Evolutionary conservation across 2,329 filamentous ascomycete species (phyloP).

Genomic region (Pseudocercospora eumusae): DNA sequence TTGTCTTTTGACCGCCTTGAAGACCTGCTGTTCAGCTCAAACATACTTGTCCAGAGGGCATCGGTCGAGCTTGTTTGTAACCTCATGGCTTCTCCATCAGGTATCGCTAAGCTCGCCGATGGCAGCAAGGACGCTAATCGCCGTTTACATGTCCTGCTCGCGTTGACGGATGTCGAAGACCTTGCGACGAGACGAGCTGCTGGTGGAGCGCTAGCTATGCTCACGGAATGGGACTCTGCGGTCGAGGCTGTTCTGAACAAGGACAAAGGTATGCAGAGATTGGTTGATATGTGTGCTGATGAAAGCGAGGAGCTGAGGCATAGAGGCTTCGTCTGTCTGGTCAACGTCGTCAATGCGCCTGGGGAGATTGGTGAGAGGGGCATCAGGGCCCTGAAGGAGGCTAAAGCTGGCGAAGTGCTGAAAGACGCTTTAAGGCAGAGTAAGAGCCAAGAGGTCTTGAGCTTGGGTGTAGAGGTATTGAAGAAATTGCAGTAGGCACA

Average conservation of each 20-base stretch:
- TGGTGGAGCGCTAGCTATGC: constrained; percentile 80
- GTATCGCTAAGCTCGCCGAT: constrained; percentile 69
- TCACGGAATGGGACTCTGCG: constrained; percentile 76
- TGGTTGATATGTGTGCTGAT: constrained; percentile 79
- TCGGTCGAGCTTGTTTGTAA: constrained; percentile 91
- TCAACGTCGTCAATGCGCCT: constrained; percentile 69
- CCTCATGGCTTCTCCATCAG: constrained; percentile 69
- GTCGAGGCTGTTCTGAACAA: constrained; percentile 69
- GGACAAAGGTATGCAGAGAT: constrained; percentile 70
- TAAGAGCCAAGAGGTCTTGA: constrained; percentile 66
- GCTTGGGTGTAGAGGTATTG: constrained; percentile 16
- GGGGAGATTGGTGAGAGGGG: constrained; percentile 66
- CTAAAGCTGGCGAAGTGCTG: constrained; percentile 64
- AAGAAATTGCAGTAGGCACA: constrained; percentile 16
- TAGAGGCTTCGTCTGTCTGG: constrained; percentile 65
- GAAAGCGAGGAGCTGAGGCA: constrained; percentile 64
- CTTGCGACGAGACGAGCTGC: constrained; percentile 76
- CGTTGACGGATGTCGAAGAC: constrained; percentile 84
- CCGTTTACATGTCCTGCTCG: constrained; percentile 79
- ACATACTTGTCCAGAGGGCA: constrained; percentile 75
- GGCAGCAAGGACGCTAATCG: constrained; percentile 67
- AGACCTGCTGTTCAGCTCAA: constrained; percentile 77
- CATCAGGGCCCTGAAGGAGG: constrained; percentile 61
- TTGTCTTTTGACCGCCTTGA: constrained; percentile 71
- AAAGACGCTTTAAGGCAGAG: constrained; percentile 70